These are phyloP conservation scores for Yamadazyma kanchanaburiensis DNA, from an alignment of 1,139 yeast genomes.

Conservation along the genomic window DNA sequence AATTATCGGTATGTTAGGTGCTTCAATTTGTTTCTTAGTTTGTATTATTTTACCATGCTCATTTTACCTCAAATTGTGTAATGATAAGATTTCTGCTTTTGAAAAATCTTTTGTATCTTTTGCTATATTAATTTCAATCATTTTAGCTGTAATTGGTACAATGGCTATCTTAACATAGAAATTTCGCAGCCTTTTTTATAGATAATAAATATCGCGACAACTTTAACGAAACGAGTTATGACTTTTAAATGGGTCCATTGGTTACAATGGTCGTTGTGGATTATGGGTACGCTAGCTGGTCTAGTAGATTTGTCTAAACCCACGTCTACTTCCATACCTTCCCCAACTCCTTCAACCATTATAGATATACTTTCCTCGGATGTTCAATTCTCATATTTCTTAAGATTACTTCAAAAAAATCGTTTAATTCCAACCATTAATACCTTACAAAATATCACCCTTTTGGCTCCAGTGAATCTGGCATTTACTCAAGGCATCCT, in stretches of 20 bases:
- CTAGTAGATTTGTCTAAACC: too few species aligned
- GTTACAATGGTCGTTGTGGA: too few species aligned
- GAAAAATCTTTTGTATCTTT: constrained; percentile 22
- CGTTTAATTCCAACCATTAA: constrained; percentile 72
- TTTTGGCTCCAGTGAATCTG: constrained; percentile 83
- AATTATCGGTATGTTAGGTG: constrained; percentile 55
- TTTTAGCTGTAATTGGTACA: constrained; percentile 36
- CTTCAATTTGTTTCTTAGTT: constrained; percentile 54
- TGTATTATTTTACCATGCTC: constrained; percentile 56
- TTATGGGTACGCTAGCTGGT: too few species aligned
- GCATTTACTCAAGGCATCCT: constrained; percentile 48
- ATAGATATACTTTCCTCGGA: constrained; percentile 74
- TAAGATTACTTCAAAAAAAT: constrained; percentile 60
- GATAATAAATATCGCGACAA: too few species aligned
- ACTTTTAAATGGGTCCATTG: neutral
- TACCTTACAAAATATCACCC: constrained; percentile 61
- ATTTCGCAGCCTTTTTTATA: too few species aligned
- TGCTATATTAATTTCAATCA: constrained; percentile 21
- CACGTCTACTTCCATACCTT: constrained; percentile 4
- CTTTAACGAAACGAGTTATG: too few species aligned
- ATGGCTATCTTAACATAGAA: constrained; percentile 38
- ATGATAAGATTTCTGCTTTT: constrained; percentile 14
- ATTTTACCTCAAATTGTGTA: constrained; percentile 45
- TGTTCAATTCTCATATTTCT: constrained; percentile 69
- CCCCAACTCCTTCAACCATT: constrained; percentile 49